A percentile compares a stretch with the other conserved stretches of the same genome.
These are phyloP conservation scores for Digitaria exilis DNA, from an alignment of 202 grass and related monocot genomes.

Conservation along the genomic window DNA sequence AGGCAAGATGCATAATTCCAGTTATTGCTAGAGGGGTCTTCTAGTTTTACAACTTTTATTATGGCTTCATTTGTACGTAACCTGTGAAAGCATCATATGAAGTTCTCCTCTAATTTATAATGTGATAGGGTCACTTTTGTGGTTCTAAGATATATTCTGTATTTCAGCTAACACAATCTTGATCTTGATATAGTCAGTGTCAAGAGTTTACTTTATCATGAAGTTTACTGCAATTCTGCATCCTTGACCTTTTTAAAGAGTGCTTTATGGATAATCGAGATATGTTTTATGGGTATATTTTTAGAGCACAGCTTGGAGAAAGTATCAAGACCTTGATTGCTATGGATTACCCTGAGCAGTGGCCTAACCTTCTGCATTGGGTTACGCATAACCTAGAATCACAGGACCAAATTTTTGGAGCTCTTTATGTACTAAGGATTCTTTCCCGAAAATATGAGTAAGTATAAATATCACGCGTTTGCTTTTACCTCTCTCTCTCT, in stretches of 20 bases:
- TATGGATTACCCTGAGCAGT: conserved; percentile 88
- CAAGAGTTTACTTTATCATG: conserved; percentile 1
- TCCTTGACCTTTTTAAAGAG: conserved; percentile 16
- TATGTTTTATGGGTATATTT: conserved; percentile 37
- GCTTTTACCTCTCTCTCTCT: too few species aligned
- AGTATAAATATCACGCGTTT: conserved; percentile 36
- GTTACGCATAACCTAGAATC: conserved; percentile 73
- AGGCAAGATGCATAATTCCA: not conserved
- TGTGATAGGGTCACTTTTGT: not conserved
- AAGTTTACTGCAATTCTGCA: not conserved
- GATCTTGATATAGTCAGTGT: not conserved
- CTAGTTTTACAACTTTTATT: not conserved
- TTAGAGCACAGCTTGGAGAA: conserved; percentile 88
- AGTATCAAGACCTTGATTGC: conserved; percentile 92
- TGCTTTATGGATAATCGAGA: conserved; percentile 18
- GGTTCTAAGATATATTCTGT: not conserved
- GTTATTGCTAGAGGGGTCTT: not conserved
- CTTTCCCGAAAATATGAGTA: conserved; percentile 94
- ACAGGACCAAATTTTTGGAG: conserved; percentile 85
- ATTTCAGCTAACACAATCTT: not conserved
- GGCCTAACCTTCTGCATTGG: conserved; percentile 87
- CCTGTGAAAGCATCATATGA: not conserved
- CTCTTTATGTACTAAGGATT: conserved; percentile 85
- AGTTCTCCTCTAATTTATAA: conserved; percentile 14
- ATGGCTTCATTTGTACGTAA: not conserved